Conservation (phyloP, 2,329 filamentous ascomycete genomes). For the Pseudocercospora musae region DNA sequence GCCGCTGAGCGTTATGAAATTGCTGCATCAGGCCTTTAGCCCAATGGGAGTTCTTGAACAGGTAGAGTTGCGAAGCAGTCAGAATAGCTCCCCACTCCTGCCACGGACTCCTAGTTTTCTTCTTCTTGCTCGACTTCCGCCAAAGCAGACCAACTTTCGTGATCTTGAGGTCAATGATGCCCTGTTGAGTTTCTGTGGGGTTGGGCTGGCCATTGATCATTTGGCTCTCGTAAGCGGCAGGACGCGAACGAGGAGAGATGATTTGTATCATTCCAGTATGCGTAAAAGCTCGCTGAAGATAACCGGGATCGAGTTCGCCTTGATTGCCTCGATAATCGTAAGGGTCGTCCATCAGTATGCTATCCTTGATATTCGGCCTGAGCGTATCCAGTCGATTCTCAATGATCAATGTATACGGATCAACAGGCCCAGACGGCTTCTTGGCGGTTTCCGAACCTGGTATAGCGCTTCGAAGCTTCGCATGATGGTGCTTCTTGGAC, state of each 20-base stretch:
- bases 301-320: slow-evolving; percentile 70
- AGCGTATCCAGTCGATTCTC: slow-evolving; percentile 81
- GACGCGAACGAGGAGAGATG: slow-evolving; percentile 85
- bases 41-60: slow-evolving; percentile 92
- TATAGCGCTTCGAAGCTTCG: slow-evolving; percentile 62
- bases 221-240: slow-evolving; percentile 91
- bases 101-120: slow-evolving; percentile 92
- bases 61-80: slow-evolving; percentile 94
- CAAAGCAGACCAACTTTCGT: slow-evolving; percentile 93
- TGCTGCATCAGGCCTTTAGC: slow-evolving; percentile 88
- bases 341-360: slow-evolving; percentile 86
- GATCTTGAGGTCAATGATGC: slow-evolving; percentile 94
- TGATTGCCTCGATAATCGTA: slow-evolving; percentile 83
- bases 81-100: slow-evolving; percentile 98
- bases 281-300: slow-evolving; percentile 84
- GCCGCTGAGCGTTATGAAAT: slow-evolving; percentile 68
- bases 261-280: slow-evolving; percentile 91
- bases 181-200: slow-evolving; percentile 81
- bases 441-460: slow-evolving; percentile 58
- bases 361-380: slow-evolving; percentile 83
- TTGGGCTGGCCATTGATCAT: slow-evolving; percentile 23
- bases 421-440: slow-evolving; percentile 67
- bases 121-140: slow-evolving; percentile 93
- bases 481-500: slow-evolving; percentile 51
- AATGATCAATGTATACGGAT: slow-evolving; percentile 91